Evolutionary conservation across 441 rosid species (phyloP), one percentile per base, ranked within the genome.

Genomic region (Erodium chrysanthum): DNA sequence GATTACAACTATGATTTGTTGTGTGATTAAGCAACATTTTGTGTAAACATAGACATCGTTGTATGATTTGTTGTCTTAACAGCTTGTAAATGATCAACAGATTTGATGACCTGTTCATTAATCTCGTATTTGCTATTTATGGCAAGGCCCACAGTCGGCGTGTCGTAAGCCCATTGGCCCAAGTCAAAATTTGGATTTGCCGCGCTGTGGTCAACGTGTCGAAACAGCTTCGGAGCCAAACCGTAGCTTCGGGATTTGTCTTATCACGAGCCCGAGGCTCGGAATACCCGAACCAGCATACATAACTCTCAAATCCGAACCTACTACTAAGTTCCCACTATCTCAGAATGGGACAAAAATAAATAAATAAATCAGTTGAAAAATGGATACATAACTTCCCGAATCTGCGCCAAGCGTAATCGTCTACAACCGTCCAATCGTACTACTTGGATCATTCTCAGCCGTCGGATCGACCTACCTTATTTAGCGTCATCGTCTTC

Each of bases 151-250:
- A 7, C 46, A 9, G 3, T 2, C 46, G 77, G 75, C 80, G 74
- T 61, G 77, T 29, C 61, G 1, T 14, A 35, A 68, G 40, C 18
- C 20, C 14, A 29, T 23, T 9, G 4, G 52, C 64, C 68, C 62
- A 65, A 37, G 29, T 15, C 59, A 68, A 75, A 66, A 40, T 21
- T 70, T 77, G 64, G 71, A 77, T 73, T 75, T 76, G 88, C 77
- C 79, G 79, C 81, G 85, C 85, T 66, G 35, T 2, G 35, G 64
- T 54, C 46, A 74, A 81, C 73, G 81, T 75, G 74, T 74, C 65
- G 48, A 76, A 62, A 68, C 0, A 21, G 27, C 22, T 6, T 4
- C 11, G n/a, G 18, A 14, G 17, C 20, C 56, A 15, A 67, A 37
- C 10, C 27, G 11, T 61, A 71, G 85, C 70, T 76, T 78, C 66